Evolutionary conservation across 306 rosid species (phyloP).

Genomic region (Herpetospermum pedunculosum): DNA sequence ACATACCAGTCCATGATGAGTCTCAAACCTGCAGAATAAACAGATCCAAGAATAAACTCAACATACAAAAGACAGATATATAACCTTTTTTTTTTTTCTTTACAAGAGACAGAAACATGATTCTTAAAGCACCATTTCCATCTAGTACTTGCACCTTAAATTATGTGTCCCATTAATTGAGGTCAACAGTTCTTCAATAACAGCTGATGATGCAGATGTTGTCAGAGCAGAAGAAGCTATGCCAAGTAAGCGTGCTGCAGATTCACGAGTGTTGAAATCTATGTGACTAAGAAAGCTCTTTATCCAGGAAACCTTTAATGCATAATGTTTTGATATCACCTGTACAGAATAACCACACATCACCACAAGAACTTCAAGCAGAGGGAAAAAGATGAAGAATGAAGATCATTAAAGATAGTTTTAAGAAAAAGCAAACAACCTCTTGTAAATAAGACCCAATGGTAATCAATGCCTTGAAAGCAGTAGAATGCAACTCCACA

Average conservation of each 20-base stretch:
- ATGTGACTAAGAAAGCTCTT: constrained; percentile 69
- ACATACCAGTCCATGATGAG: constrained; percentile 80
- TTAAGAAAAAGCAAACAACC: constrained; percentile 29
- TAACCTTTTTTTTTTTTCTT: background rate
- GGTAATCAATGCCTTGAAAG: constrained; percentile 66
- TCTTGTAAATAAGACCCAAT: constrained; percentile 72
- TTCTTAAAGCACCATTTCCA: background rate
- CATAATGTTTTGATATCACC: constrained; percentile 64
- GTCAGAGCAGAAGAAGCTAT: constrained; percentile 74
- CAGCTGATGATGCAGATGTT: constrained; percentile 29
- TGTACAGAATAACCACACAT: constrained; percentile 29
- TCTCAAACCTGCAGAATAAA: constrained; percentile 61
- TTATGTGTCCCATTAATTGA: constrained; percentile 38
- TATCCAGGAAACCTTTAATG: constrained; percentile 61
- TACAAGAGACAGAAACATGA: background rate
- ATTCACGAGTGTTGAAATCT: constrained; percentile 85
- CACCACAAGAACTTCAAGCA: background rate
- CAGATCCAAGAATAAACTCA: constrained; percentile 13
- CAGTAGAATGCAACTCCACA: constrained; percentile 73
- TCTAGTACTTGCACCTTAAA: constrained; percentile 43
- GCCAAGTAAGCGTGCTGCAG: constrained; percentile 87
- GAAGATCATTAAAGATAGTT: constrained; percentile 10
- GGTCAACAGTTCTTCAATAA: constrained; percentile 51
- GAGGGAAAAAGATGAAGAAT: constrained; percentile 9
- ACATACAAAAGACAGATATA: constrained; percentile 6